Evolutionary conservation across 495 filamentous ascomycete genomes (phyloP).

Genomic region (Xylaria bambusicola): DNA sequence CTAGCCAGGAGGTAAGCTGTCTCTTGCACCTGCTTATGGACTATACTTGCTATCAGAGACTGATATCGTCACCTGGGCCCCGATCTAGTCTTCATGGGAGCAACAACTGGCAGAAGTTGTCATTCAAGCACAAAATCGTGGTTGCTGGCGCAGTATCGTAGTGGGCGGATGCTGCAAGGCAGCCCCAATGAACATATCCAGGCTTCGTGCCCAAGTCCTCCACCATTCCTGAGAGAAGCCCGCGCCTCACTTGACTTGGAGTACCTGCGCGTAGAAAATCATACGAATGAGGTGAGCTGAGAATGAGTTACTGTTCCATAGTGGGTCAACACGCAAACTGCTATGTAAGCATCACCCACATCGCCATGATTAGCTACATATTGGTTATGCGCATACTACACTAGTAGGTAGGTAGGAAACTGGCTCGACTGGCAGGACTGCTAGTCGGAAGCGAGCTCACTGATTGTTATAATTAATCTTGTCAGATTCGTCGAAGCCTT

Average conservation of each 20-base stretch:
- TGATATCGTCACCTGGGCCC: background rate
- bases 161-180: slow-evolving; percentile 67
- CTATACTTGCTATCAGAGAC: background rate
- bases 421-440: no score
- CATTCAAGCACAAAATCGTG: slow-evolving; percentile 56
- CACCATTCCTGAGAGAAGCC: background rate
- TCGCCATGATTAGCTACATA: background rate
- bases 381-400: background rate
- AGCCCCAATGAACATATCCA: slow-evolving; percentile 50
- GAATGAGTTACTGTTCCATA: background rate
- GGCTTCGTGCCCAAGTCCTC: slow-evolving; percentile 34
- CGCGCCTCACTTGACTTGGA: background rate
- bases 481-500: background rate
- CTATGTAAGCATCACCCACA: background rate
- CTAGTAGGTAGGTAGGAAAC: no score
- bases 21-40: background rate
- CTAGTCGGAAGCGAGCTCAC: background rate
- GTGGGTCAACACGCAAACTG: background rate
- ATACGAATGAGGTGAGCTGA: background rate
- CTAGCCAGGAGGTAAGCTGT: slow-evolving; percentile 20
- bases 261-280: background rate
- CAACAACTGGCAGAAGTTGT: slow-evolving; percentile 57
- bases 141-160: slow-evolving; percentile 53
- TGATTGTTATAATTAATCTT: background rate
- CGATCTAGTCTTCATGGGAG: slow-evolving; percentile 50